phyloP scores from a whole-genome alignment of 23 red algal species.

The Agarophyton chilense region DNA sequence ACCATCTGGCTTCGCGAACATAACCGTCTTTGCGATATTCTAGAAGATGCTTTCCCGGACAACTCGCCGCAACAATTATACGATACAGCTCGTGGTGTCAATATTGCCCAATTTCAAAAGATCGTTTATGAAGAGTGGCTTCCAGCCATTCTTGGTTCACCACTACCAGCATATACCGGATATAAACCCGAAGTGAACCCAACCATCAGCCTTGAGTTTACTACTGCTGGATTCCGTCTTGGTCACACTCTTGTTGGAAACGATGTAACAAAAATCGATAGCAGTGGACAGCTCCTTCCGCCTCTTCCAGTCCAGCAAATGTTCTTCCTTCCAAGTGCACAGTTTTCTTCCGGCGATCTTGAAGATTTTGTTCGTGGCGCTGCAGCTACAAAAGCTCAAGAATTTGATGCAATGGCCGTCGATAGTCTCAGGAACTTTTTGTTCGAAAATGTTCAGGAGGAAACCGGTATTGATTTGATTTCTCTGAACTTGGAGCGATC shows the following conservation, averaged over 20 bases:
- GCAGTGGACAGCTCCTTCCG: not conserved
- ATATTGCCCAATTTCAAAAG: constrained; percentile 49
- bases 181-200: constrained; percentile 16
- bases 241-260: constrained; percentile 66
- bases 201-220: constrained; percentile 44
- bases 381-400: constrained; percentile 13
- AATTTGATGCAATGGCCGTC: constrained; percentile 36
- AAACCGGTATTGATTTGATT: constrained; percentile 51
- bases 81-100: constrained; percentile 27
- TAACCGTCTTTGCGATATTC: constrained; percentile 39
- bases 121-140: constrained; percentile 57
- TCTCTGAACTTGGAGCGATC: constrained; percentile 61
- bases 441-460: constrained; percentile 29
- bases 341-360: not conserved
- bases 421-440: constrained; percentile 58
- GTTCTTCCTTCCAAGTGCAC: constrained; percentile 6
- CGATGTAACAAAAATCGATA: constrained; percentile 17
- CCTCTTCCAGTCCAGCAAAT: not conserved
- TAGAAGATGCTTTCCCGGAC: constrained; percentile 24
- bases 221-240: constrained; percentile 57
- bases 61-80: not conserved
- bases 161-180: constrained; percentile 19
- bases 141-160: constrained; percentile 22
- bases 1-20: constrained; percentile 57
- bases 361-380: constrained; percentile 48